Base-by-base conservation (phyloP, 2,329 filamentous ascomycete genomes). In the Botrytis fragariae region DNA sequence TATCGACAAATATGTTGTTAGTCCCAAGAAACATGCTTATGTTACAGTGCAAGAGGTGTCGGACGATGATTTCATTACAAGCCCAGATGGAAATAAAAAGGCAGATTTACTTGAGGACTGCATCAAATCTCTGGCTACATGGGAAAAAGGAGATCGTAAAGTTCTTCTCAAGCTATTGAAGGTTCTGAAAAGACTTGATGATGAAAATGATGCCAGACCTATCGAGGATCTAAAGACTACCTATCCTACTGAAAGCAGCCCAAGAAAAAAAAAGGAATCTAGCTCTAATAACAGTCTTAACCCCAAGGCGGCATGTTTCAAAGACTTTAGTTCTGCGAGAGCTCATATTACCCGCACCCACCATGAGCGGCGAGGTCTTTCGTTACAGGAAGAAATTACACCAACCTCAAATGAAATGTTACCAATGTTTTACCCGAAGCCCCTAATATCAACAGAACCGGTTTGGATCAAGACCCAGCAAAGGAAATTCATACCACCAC, bases 121-220 rank as follows among this genome's bases (percentile, higher is more conserved):
- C 42, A 70, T 76, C 32, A 75, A 75, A 65, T 74, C 73, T 25
- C 68, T 78, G 63, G 62, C 60, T 29, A 61, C 72, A 45, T 74
- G 76, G 73, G 75, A 76, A 44, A 77, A 75, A 35, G 65, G 69
- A 3, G 75, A 79, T 42, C 72, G 75, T 22, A 54, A 71, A 48
- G 69, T 72, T 5, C 71, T 80, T 32, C 70, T 73, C 20, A 73
- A 75, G 29, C 42, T 79, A 44, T 59, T 80, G 9, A 71, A 78
- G 18, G 73, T 75, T 35, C 29, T 80, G 39, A 76, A 76, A 35
- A 64, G 74, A 25, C 54, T 74, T 16, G 71, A 76, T 35, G 39
- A 25, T 35, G 39, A 25, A 32, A 57, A 73, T 44, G 9, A 44
- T 37, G 25, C 16, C 59, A 71, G 29, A 45, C 45, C 67, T n/a